A percentile compares a stretch with the other conserved stretches of the same genome.
Conservation (phyloP, 768 basidiomycete genomes). For the Rhodosporidiobolus odoratus region DNA sequence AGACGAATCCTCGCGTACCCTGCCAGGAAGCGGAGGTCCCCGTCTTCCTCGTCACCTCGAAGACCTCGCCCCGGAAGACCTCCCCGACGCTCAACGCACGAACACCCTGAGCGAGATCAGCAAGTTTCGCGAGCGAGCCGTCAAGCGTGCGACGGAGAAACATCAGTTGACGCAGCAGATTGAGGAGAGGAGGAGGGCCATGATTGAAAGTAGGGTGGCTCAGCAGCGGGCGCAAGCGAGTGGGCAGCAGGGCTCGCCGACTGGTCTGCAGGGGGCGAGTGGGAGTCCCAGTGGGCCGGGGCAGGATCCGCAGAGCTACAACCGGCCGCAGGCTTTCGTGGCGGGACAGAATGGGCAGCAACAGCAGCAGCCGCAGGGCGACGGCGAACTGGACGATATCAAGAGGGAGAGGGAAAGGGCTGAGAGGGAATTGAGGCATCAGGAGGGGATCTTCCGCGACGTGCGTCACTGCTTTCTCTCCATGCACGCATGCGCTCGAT, state of each 20-base stretch:
- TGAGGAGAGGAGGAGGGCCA: conserved; percentile 44
- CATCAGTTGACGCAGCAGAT: conserved; percentile 53
- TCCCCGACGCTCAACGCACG: conserved; percentile 83
- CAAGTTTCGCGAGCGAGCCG: conserved; percentile 87
- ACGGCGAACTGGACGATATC: conserved; percentile 54
- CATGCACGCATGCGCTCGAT: no score
- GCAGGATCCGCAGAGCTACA: conserved; percentile 64
- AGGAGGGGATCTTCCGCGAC: conserved; percentile 78
- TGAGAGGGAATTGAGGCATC: conserved; percentile 75
- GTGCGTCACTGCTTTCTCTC: conserved; percentile 53
- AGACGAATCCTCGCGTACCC: conserved; percentile 20
- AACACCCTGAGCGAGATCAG: conserved; percentile 95
- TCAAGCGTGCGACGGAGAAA: conserved; percentile 85
- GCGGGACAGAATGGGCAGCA: conserved; percentile 46
- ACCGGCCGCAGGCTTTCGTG: conserved; percentile 76
- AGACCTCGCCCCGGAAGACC: conserved; percentile 91
- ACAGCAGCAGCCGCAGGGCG: no score
- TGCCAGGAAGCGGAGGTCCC: no score
- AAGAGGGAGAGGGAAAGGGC: conserved; percentile 74
- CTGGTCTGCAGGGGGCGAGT: not conserved
- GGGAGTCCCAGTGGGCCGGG: conserved; percentile 41
- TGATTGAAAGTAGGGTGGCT: conserved; percentile 41
- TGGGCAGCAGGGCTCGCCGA: conserved; percentile 52
- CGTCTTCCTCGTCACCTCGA: conserved; percentile 67
- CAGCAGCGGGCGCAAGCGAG: conserved; percentile 45